These are phyloP conservation scores for Clavariopsis aquatica DNA, from an alignment of 495 filamentous ascomycete genomes.

Conservation along the genomic window DNA sequence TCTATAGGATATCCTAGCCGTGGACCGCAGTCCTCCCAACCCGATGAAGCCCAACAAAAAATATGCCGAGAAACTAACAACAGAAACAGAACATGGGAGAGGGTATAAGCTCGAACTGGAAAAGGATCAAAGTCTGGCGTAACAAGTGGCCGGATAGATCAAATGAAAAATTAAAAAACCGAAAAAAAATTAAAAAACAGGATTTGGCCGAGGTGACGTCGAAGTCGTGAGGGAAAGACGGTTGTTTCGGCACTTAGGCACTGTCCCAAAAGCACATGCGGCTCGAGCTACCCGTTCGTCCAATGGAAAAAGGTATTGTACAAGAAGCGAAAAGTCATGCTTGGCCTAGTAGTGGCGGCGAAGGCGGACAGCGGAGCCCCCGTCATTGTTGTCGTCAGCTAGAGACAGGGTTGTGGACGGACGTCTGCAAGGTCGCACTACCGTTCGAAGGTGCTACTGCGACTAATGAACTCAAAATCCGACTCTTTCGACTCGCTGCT, in stretches of 20 bases:
- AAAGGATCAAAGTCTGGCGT: neutral
- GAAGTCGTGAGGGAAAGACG: neutral
- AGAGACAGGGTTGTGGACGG: conserved; percentile 5
- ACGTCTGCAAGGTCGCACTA: conserved; percentile 18
- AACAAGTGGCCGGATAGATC: neutral
- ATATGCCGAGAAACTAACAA: neutral
- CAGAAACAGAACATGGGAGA: neutral
- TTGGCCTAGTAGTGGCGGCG: conserved; percentile 1
- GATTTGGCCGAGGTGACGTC: neutral
- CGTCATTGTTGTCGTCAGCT: conserved; percentile 4
- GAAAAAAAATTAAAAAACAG: conserved; percentile 1
- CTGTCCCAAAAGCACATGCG: conserved; percentile 7
- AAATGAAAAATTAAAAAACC: neutral
- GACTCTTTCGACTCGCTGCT: conserved; percentile 26
- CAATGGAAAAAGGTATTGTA: conserved; percentile 25
- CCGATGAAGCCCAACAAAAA: neutral
- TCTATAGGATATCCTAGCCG: conserved; percentile 22
- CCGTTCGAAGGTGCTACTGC: conserved; percentile 31
- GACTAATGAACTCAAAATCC: conserved; percentile 11
- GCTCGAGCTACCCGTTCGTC: conserved; percentile 17
- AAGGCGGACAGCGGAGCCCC: neutral
- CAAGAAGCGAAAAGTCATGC: conserved; percentile 27
- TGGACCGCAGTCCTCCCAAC: conserved; percentile 2
- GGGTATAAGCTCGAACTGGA: conserved; percentile 9
- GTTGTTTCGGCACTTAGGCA: neutral